Conservation (phyloP, 352 stramenopile species). For the Hyaloperonospora brassicae region DNA sequence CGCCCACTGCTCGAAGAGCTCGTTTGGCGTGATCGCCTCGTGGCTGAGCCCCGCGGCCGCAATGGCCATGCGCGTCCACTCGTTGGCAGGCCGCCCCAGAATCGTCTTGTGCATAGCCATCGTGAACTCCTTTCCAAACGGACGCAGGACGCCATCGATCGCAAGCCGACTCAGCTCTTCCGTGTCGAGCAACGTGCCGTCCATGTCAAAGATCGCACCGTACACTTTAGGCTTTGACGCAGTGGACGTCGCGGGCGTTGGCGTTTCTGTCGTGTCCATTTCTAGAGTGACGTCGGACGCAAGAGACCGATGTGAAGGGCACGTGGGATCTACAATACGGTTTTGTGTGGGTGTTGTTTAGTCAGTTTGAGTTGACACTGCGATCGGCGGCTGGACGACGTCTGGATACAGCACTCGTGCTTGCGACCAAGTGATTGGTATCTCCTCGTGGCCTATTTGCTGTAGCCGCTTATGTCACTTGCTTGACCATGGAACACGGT, state of each 20-base stretch:
- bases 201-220: slow-evolving; percentile 74
- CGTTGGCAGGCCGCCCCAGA: slow-evolving; percentile 48
- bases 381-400: too few species aligned
- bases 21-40: slow-evolving; percentile 39
- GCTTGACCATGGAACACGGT: too few species aligned
- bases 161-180: slow-evolving; percentile 60
- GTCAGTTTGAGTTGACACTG: too few species aligned
- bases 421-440: too few species aligned
- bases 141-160: slow-evolving; percentile 44
- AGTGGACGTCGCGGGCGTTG: slow-evolving; percentile 7
- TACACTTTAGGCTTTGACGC: slow-evolving; percentile 19
- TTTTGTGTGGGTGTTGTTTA: too few species aligned
- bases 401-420: too few species aligned
- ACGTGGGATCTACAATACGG: too few species aligned
- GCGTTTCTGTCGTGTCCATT: too few species aligned
- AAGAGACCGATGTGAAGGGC: too few species aligned
- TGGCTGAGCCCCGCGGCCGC: slow-evolving; percentile 22
- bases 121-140: slow-evolving; percentile 53
- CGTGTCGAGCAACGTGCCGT: slow-evolving; percentile 77
- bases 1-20: slow-evolving; percentile 60
- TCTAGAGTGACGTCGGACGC: too few species aligned
- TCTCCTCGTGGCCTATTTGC: too few species aligned
- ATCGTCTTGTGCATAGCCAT: slow-evolving; percentile 66
- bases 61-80: slow-evolving; percentile 75
- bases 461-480: too few species aligned